Evolutionary conservation across 1,284 basidiomycete genomes (phyloP).

Genomic region (Ceratobasidium sp.): DNA sequence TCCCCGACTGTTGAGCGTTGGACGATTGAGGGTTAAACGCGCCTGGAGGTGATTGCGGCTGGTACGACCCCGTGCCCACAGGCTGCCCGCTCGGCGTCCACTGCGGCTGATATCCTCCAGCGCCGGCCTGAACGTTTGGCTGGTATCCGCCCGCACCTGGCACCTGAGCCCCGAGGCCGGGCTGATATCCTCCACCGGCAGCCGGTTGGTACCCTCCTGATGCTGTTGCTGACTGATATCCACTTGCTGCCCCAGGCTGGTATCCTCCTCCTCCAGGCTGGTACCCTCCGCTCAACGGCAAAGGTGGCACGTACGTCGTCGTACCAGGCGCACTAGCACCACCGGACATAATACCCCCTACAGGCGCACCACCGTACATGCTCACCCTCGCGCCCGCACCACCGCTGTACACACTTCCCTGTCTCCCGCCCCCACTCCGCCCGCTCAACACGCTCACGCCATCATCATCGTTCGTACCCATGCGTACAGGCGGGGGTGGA

Average conservation of each 20-base stretch:
- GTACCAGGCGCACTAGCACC: neutral
- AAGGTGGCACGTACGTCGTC: neutral
- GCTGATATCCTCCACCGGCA: neutral
- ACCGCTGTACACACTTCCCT: neutral
- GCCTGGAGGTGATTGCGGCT: neutral
- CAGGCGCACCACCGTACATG: neutral
- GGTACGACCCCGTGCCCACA: neutral
- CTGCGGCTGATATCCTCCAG: neutral
- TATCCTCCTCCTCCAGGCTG: neutral
- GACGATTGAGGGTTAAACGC: no score
- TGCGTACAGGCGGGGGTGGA: conserved; percentile 5
- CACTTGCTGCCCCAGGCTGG: neutral
- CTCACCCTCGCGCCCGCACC: conserved; percentile 5
- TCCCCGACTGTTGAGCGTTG: no score
- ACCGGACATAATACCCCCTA: conserved; percentile 9
- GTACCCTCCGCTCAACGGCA: neutral
- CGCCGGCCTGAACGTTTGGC: neutral
- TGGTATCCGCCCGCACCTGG: neutral
- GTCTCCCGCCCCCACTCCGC: conserved; percentile 7
- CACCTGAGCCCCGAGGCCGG: neutral
- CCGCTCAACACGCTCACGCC: conserved; percentile 1
- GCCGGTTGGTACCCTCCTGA: neutral
- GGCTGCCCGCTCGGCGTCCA: neutral
- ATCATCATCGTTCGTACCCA: neutral
- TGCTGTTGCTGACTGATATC: no score